A percentile compares a stretch with the other conserved stretches of the same genome.
Conservation (phyloP, 495 filamentous ascomycete species). For the Hypoxylon trugodes region DNA sequence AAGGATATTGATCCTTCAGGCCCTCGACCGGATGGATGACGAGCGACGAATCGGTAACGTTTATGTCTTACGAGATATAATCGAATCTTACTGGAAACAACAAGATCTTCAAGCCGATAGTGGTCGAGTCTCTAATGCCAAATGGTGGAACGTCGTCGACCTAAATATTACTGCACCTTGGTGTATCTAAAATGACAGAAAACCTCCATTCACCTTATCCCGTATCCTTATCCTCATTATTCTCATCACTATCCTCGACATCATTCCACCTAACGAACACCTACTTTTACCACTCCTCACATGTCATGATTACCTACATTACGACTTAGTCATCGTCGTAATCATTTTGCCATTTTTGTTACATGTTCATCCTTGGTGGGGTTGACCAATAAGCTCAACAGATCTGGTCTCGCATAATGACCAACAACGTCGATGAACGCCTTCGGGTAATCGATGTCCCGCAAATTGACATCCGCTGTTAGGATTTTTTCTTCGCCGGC, state of each 20-base stretch:
- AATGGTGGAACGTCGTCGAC: slow-evolving; percentile 49
- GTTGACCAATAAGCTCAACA: slow-evolving; percentile 61
- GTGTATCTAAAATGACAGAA: slow-evolving; percentile 41
- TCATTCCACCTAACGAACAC: background rate
- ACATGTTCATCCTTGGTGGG: slow-evolving; percentile 43
- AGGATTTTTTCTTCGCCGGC: slow-evolving; percentile 54
- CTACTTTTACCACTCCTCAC: background rate
- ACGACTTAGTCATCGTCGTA: background rate
- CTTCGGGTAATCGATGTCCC: slow-evolving; percentile 51
- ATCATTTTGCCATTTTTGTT: slow-evolving; percentile 43
- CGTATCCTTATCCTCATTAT: background rate
- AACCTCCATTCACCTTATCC: background rate
- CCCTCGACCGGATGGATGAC: slow-evolving; percentile 45
- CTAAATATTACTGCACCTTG: slow-evolving; percentile 43
- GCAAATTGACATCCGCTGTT: slow-evolving; percentile 56
- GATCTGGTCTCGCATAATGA: slow-evolving; percentile 64
- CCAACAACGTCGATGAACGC: slow-evolving; percentile 58
- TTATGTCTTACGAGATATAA: slow-evolving; percentile 47
- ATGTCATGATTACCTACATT: background rate
- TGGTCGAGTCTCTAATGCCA: slow-evolving; percentile 32
- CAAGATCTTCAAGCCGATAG: slow-evolving; percentile 47
- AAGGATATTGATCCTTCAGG: slow-evolving; percentile 43
- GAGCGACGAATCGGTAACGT: slow-evolving; percentile 48
- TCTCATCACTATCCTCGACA: background rate
- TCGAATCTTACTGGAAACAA: slow-evolving; percentile 49